Base-by-base conservation (phyloP, 139 green algal genomes). In the Choricystis sp. region DNA sequence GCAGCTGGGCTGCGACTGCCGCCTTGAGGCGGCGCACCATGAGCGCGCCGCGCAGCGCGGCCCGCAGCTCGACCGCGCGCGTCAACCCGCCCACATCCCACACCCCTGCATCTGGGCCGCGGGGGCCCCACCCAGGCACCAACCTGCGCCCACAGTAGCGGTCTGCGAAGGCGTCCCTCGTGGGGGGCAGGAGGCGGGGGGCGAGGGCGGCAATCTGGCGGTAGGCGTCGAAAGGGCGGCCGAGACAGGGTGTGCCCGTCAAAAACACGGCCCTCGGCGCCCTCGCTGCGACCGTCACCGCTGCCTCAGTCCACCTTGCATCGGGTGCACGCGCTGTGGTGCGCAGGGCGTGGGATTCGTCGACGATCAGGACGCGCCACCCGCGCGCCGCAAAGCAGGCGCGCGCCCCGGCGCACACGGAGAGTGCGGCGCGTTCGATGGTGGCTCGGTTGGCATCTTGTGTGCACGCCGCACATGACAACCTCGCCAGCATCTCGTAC, bases 1-100 rank as follows among this genome's bases (percentile, higher is more conserved):
- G 91, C 63, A 98, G 80, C 72, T 98, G 75, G 28, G 76, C 81
- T 3, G 96, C 78, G 62, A 98, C 92, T 16, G 96, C 86, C 2
- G 69, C 57, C 79, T 98, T 98, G n/a, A 79, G 75, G 26, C 92
- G 78, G 1, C 92, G 74, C 19, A 97, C 76, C 92, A 98, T 97
- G 26, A 95, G 58, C 14, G 73, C 80, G 26, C 23, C 57, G 1
- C 67, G 78, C 57, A 96, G 70, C 61, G 96, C 56, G 20, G 61
- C 48, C 73, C 94, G 75, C 26, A 98, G 78, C 79, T 97, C 91
- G 1, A 83, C 70, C 49, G 74, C 60, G 71, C 94, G 61, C 52
- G 31, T 62, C 30, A 28, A 1, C 2, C 67, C 67, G 30, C 57
- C 61, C 28, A 66, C 64, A 23, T 70, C 65, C 60, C 48, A 19